Conservation (phyloP, 768 basidiomycete genomes). For the Lentinula boryana region DNA sequence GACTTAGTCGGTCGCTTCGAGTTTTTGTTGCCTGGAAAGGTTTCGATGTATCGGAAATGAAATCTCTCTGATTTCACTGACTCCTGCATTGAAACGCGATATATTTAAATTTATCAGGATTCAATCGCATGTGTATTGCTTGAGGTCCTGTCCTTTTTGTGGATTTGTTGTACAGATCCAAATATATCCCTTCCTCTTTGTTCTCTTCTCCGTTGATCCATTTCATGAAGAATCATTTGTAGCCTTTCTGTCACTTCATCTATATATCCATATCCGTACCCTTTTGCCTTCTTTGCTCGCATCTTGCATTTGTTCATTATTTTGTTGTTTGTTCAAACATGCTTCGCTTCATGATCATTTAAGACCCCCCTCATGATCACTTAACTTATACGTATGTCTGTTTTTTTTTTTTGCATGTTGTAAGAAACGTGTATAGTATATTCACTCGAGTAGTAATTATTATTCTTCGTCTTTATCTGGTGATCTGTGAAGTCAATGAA, state of each 20-base stretch:
- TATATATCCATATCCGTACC: constrained; percentile 2
- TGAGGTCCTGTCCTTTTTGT: not conserved
- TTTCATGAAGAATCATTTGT: not conserved
- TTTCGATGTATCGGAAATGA: constrained; percentile 11
- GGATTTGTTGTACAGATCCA: not conserved
- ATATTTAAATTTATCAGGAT: not conserved
- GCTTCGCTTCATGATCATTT: not conserved
- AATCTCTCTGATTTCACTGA: not conserved
- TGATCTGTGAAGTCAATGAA: too few species aligned
- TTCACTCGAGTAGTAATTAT: not conserved
- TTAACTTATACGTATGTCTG: not conserved
- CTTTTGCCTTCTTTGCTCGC: not conserved
- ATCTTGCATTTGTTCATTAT: not conserved
- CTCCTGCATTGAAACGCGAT: too few species aligned
- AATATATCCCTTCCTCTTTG: not conserved
- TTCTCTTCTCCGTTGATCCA: not conserved
- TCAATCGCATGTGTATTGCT: too few species aligned
- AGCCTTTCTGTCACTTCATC: constrained; percentile 7
- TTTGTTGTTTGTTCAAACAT: not conserved
- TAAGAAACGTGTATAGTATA: not conserved
- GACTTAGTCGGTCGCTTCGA: constrained; percentile 47
- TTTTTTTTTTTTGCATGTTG: not conserved
- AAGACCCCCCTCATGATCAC: not conserved
- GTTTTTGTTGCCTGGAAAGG: constrained; percentile 57
- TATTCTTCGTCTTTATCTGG: too few species aligned